These are phyloP conservation scores for Kodamaea restingae DNA, from an alignment of 805 yeast species.

Conservation along the genomic window DNA sequence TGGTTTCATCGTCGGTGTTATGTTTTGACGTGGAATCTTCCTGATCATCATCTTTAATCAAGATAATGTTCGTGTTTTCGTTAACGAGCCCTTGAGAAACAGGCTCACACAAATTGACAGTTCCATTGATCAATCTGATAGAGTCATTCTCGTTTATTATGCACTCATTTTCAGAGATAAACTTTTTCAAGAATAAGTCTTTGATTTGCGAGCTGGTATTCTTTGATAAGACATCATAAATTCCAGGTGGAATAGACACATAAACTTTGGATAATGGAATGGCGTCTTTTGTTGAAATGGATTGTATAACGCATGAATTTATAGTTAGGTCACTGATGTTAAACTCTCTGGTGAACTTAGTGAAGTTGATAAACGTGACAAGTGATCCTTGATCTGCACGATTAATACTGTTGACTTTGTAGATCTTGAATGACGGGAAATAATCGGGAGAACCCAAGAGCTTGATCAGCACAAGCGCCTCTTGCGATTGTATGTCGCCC, in stretches of 20 bases:
- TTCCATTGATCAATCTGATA: constrained; percentile 44
- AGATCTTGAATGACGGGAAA: constrained; percentile 31
- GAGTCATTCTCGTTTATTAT: constrained; percentile 41
- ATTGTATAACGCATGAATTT: constrained; percentile 33
- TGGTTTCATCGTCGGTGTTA: constrained; percentile 6
- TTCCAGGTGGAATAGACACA: constrained; percentile 42
- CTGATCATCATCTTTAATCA: constrained; percentile 35
- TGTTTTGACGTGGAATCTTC: constrained; percentile 7
- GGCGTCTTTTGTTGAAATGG: constrained; percentile 30
- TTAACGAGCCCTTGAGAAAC: constrained; percentile 60
- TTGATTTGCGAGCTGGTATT: constrained; percentile 32
- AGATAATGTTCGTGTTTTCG: constrained; percentile 47
- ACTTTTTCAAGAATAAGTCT: constrained; percentile 27
- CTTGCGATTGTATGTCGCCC: constrained; percentile 16
- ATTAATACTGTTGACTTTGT: constrained; percentile 30
- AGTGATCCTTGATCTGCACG: constrained; percentile 23
- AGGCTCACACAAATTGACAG: constrained; percentile 65
- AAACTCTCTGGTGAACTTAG: constrained; percentile 34
- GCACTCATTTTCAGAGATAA: constrained; percentile 18
- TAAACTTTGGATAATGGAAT: constrained; percentile 43
- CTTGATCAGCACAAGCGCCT: constrained; percentile 29
- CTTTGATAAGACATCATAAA: constrained; percentile 32
- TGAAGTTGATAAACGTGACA: constrained; percentile 38
- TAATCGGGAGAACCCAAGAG: constrained; percentile 38
- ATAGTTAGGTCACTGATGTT: constrained; percentile 28